Evolutionary conservation across 2,329 filamentous ascomycete genomes (phyloP).

Genomic region (Fusarium citri): DNA sequence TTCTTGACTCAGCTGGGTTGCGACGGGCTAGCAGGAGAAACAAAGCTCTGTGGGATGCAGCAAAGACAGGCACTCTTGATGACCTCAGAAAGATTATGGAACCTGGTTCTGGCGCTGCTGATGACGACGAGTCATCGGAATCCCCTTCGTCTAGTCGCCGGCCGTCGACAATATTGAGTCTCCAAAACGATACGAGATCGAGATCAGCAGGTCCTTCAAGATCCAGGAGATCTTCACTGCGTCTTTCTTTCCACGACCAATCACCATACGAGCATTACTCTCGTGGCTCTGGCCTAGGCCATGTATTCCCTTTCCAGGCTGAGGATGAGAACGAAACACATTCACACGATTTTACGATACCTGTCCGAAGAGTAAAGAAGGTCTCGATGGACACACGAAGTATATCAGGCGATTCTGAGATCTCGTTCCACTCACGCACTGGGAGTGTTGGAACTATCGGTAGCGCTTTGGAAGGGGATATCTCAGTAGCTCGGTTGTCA

Average conservation of each 20-base stretch:
- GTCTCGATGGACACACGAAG: conserved; percentile 93
- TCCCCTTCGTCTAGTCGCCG: conserved; percentile 58
- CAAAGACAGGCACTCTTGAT: conserved; percentile 78
- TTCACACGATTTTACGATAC: conserved; percentile 44
- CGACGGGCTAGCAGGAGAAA: conserved; percentile 89
- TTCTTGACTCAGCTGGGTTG: conserved; percentile 82
- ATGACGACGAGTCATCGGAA: conserved; percentile 57
- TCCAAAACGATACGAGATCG: conserved; percentile 55
- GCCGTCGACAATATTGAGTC: conserved; percentile 61
- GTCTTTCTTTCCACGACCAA: conserved; percentile 46
- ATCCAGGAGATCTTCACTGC: conserved; percentile 55
- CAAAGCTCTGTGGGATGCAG: conserved; percentile 87
- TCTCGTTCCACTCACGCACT: conserved; percentile 84
- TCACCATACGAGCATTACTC: conserved; percentile 63
- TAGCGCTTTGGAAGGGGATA: conserved; percentile 84
- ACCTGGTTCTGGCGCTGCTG: conserved; percentile 65
- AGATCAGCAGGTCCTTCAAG: conserved; percentile 41
- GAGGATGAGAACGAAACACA: conserved; percentile 58
- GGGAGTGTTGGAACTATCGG: conserved; percentile 80
- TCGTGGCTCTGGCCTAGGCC: conserved; percentile 72
- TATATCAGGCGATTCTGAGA: conserved; percentile 85
- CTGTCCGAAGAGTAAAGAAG: conserved; percentile 72
- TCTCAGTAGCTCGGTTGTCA: conserved; percentile 81
- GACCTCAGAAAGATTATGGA: conserved; percentile 85
- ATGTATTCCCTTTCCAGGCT: conserved; percentile 90